A percentile compares a stretch with the other conserved stretches of the same genome.
phyloP scores from a whole-genome alignment of 73 alveolate species.

The Stentor coeruleus region DNA sequence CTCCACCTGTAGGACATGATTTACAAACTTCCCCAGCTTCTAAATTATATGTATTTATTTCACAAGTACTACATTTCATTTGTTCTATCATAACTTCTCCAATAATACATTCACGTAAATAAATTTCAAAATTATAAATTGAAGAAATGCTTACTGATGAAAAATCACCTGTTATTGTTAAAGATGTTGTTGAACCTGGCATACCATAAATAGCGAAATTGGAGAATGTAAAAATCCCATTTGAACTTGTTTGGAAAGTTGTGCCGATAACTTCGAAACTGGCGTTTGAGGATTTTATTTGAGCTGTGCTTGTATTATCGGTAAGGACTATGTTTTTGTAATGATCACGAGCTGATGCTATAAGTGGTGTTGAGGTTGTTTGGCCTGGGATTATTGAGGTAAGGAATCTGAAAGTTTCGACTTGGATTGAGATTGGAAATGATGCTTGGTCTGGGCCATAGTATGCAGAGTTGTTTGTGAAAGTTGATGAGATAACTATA shows the following conservation, averaged over 20 bases:
- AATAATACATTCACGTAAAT: neutral
- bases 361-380: neutral
- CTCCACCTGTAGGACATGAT: constrained; percentile 38
- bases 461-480: constrained; percentile 25
- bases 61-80: constrained; percentile 23
- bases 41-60: constrained; percentile 18
- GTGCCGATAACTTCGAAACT: neutral
- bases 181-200: constrained; percentile 6
- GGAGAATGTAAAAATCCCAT: constrained; percentile 27
- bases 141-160: neutral
- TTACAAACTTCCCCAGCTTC: constrained; percentile 20
- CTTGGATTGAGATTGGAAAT: neutral
- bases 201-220: neutral
- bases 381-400: too few relatives aligned
- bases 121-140: neutral
- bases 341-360: neutral
- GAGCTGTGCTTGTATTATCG: neutral
- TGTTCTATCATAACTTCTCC: constrained; percentile 26
- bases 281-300: neutral
- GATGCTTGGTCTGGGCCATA: constrained; percentile 39
- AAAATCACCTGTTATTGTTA: neutral
- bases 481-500: neutral
- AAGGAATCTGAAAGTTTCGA: too few relatives aligned
- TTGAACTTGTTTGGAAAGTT: neutral
- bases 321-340: neutral